Conservation (phyloP, 768 basidiomycete species). For the Jaapia argillacea region DNA sequence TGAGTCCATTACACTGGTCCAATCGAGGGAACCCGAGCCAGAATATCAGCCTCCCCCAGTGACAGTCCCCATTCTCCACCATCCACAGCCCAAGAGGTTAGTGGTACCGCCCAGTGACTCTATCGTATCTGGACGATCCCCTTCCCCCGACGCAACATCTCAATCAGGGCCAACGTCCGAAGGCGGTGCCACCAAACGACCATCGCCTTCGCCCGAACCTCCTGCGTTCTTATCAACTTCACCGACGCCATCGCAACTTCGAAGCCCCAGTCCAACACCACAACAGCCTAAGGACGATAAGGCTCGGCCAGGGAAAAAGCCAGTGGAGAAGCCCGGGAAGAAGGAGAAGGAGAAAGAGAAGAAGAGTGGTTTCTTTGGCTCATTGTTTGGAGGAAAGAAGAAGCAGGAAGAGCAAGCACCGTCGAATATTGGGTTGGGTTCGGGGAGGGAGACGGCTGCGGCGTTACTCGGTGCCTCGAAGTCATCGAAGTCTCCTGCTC, state of each 20-base stretch:
- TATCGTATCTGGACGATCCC: slow-evolving; percentile 36
- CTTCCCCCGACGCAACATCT: slow-evolving; percentile 39
- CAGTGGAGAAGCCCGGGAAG: slow-evolving; percentile 47
- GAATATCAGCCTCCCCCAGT: neutral
- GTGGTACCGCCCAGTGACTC: slow-evolving; percentile 32
- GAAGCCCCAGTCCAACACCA: slow-evolving; percentile 25
- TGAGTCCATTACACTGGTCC: slow-evolving; percentile 6
- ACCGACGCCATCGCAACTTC: slow-evolving; percentile 11
- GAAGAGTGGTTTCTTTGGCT: slow-evolving; percentile 85
- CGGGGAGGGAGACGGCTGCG: slow-evolving; percentile 79
- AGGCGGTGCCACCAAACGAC: no score
- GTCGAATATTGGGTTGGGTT: slow-evolving; percentile 19
- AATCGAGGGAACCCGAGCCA: slow-evolving; percentile 5
- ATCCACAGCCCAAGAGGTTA: slow-evolving; percentile 56
- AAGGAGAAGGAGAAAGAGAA: slow-evolving; percentile 56
- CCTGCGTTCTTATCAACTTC: slow-evolving; percentile 7
- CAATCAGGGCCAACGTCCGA: no score
- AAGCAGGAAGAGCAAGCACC: slow-evolving; percentile 68
- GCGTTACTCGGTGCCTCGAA: slow-evolving; percentile 81
- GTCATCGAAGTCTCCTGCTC: slow-evolving; percentile 55
- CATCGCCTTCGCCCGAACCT: slow-evolving; percentile 5
- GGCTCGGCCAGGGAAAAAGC: slow-evolving; percentile 58
- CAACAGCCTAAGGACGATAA: slow-evolving; percentile 71
- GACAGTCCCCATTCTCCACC: slow-evolving; percentile 30
- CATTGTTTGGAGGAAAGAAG: slow-evolving; percentile 80